A percentile compares a stretch with the other conserved stretches of the same genome.
Conservation (phyloP, 495 filamentous ascomycete genomes). For the Bathelium albidoporum region DNA sequence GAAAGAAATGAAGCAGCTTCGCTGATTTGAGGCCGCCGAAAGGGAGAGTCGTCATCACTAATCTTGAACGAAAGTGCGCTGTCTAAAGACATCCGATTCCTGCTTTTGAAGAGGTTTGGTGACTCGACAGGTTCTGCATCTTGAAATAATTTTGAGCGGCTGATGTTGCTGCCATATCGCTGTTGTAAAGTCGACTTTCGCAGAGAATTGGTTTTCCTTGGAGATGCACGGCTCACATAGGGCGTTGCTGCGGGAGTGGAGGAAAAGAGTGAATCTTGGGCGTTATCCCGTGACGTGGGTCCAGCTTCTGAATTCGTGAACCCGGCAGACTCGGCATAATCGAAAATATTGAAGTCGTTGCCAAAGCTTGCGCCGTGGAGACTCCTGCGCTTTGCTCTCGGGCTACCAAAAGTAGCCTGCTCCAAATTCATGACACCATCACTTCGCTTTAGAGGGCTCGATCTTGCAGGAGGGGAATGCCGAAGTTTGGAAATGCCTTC, state of each 20-base stretch:
- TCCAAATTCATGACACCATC: conserved; percentile 86
- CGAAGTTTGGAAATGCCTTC: conserved; percentile 15
- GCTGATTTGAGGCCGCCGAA: conserved; percentile 30
- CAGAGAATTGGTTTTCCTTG: conserved; percentile 30
- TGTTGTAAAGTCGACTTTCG: conserved; percentile 83
- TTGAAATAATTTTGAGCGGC: conserved; percentile 31
- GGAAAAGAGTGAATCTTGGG: conserved; percentile 20
- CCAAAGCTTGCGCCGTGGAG: conserved; percentile 55
- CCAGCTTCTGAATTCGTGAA: conserved; percentile 6
- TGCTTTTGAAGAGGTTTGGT: conserved; percentile 29
- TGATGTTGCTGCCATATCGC: conserved; percentile 38
- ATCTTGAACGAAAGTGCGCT: conserved; percentile 49
- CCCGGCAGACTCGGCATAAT: conserved; percentile 29
- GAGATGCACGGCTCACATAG: conserved; percentile 4
- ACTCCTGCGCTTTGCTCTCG: conserved; percentile 78
- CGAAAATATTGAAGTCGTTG: conserved; percentile 63
- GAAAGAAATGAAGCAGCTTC: neutral
- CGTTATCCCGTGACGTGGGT: neutral
- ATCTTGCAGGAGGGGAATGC: conserved; percentile 42
- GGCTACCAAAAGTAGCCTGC: conserved; percentile 63
- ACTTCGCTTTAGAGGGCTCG: conserved; percentile 84
- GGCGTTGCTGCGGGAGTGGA: neutral
- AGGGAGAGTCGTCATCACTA: conserved; percentile 31
- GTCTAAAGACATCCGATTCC: conserved; percentile 60
- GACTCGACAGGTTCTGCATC: conserved; percentile 8